phyloP scores from a whole-genome alignment of 108 stramenopile genomes.

The Nannochloropsis salina region DNA sequence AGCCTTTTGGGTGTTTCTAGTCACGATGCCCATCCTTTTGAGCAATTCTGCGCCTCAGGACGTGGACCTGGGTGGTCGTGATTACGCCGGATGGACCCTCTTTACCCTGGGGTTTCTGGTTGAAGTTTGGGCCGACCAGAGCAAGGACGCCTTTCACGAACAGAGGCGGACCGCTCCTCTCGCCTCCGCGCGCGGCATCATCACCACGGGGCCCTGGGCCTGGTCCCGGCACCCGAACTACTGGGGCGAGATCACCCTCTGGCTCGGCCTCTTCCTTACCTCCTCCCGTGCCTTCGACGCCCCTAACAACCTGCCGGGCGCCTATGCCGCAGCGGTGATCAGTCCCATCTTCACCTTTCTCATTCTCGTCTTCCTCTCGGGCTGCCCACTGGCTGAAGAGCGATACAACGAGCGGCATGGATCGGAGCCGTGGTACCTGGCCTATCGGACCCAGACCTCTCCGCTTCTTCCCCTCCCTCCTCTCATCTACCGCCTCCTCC shows the following conservation, averaged over 20 bases:
- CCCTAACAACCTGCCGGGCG: constrained; percentile 12
- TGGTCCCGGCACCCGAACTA: constrained; percentile 17
- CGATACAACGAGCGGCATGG: neutral
- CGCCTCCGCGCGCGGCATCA: neutral
- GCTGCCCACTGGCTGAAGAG: neutral
- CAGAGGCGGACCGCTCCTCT: neutral
- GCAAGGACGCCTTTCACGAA: neutral
- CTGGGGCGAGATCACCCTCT: constrained; percentile 8
- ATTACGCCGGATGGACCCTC: neutral
- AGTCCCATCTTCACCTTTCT: neutral
- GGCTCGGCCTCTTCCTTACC: neutral
- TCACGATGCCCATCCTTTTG: neutral
- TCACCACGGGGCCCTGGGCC: neutral
- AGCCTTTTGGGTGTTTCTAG: neutral
- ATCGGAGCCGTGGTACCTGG: neutral
- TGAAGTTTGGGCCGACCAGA: constrained; percentile 15
- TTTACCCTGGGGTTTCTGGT: neutral
- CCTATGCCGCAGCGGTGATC: neutral
- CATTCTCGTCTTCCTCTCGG: neutral
- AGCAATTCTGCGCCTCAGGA: neutral
- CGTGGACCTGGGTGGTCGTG: neutral
- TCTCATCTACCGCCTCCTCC: neutral
- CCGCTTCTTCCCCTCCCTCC: constrained; percentile 10
- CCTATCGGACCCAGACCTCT: neutral
- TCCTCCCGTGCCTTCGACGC: neutral